Percentiles rank a stretch among this genome's conserved stretches.
These are phyloP conservation scores for Auriscalpium microsporum DNA, from an alignment of 768 basidiomycete species.

Conservation along the genomic window DNA sequence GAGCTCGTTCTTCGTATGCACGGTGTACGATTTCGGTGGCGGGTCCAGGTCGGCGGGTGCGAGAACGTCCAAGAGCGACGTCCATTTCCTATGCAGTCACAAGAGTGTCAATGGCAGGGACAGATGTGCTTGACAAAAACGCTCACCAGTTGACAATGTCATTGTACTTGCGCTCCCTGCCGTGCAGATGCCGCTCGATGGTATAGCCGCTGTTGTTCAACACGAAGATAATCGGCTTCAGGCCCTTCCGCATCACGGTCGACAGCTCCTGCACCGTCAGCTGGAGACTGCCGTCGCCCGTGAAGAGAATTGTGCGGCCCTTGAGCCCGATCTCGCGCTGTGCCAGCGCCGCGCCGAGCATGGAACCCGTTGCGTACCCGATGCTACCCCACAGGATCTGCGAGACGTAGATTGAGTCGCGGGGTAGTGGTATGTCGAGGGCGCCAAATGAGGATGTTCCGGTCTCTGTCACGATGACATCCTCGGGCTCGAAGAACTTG, in stretches of 20 bases:
- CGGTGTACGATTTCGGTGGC: constrained; percentile 53
- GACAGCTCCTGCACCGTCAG: constrained; percentile 77
- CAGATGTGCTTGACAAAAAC: neutral
- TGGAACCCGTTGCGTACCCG: constrained; percentile 78
- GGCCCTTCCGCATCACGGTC: constrained; percentile 64
- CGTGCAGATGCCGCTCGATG: constrained; percentile 76
- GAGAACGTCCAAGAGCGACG: constrained; percentile 50
- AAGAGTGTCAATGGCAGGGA: neutral
- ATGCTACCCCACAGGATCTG: constrained; percentile 92
- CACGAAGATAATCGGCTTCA: constrained; percentile 80
- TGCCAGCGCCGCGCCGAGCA: constrained; percentile 75
- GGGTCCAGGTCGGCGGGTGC: constrained; percentile 41
- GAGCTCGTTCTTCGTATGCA: constrained; percentile 60
- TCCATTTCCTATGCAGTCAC: constrained; percentile 44
- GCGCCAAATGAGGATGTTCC: constrained; percentile 85
- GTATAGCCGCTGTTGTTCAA: constrained; percentile 80
- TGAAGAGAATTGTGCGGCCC: constrained; percentile 71
- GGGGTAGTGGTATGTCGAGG: constrained; percentile 70
- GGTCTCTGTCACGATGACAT: constrained; percentile 84
- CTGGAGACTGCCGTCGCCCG: constrained; percentile 82
- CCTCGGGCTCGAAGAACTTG: constrained; percentile 59
- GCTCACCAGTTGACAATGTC: constrained; percentile 68
- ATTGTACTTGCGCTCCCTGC: constrained; percentile 69
- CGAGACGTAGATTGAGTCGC: constrained; percentile 52
- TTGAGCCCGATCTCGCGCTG: constrained; percentile 49